Evolutionary conservation across 352 stramenopile genomes (phyloP).

Genomic region (Pythium apleroticum): DNA sequence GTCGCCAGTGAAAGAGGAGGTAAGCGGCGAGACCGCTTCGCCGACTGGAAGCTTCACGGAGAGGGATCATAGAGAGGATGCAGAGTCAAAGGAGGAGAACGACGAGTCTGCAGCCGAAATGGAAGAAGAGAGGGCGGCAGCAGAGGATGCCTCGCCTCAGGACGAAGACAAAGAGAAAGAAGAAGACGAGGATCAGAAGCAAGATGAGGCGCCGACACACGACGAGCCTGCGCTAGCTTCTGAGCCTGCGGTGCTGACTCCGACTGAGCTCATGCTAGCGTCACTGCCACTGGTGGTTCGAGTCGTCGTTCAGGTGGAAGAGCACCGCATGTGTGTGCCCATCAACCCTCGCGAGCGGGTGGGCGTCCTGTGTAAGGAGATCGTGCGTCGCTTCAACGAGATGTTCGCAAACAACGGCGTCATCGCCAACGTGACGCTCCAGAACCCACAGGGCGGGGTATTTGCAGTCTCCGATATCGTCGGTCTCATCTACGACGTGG

Average conservation of each 20-base stretch:
- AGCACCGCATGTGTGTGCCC: slow-evolving; percentile 51
- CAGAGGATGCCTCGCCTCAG: not conserved
- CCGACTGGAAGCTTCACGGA: not conserved
- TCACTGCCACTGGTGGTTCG: slow-evolving; percentile 44
- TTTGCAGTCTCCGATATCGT: slow-evolving; percentile 52
- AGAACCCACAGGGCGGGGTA: slow-evolving; percentile 54
- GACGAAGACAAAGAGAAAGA: slow-evolving; percentile 9
- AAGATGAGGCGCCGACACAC: not conserved
- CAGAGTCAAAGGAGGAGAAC: not conserved
- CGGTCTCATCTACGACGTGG: slow-evolving; percentile 32
- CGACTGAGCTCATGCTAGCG: slow-evolving; percentile 22
- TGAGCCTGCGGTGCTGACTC: not conserved
- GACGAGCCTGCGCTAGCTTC: not conserved
- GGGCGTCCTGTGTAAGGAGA: slow-evolving; percentile 44
- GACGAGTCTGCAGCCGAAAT: not conserved
- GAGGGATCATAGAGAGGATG: not conserved
- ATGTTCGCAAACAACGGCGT: slow-evolving; percentile 34
- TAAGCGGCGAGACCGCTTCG: not conserved
- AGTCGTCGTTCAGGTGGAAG: slow-evolving; percentile 53
- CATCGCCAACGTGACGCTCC: slow-evolving; percentile 46
- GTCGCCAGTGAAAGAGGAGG: not conserved
- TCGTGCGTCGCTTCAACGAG: slow-evolving; percentile 66
- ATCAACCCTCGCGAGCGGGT: slow-evolving; percentile 54
- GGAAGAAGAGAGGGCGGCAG: not conserved
- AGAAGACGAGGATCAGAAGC: not conserved